These are phyloP conservation scores for Suillus placidus DNA, from an alignment of 768 basidiomycete species.

Conservation along the genomic window DNA sequence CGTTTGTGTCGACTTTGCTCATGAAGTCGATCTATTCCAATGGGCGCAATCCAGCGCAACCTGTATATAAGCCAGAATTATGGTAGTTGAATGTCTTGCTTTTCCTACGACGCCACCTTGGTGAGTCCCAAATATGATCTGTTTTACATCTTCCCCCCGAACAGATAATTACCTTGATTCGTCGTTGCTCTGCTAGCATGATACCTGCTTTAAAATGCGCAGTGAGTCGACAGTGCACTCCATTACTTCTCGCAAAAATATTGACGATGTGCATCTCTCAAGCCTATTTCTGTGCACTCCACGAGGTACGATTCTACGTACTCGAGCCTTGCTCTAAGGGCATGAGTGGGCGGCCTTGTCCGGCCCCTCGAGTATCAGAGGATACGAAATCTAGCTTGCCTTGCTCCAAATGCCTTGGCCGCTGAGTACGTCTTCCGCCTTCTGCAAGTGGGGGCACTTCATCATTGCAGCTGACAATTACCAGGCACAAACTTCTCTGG, in stretches of 20 bases:
- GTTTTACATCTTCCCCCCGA: not conserved
- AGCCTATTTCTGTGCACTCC: slow-evolving; percentile 10
- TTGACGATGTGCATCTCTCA: slow-evolving; percentile 5
- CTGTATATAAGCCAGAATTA: not conserved
- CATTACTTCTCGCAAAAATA: not conserved
- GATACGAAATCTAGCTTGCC: not conserved
- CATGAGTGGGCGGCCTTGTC: not conserved
- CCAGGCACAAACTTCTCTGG: not conserved
- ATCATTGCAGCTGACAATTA: not conserved
- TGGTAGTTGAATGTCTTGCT: not conserved
- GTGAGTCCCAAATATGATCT: not conserved
- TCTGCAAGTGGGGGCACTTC: not conserved
- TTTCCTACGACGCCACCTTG: not conserved
- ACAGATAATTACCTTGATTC: not conserved
- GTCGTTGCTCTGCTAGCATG: not conserved
- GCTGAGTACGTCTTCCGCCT: slow-evolving; percentile 11
- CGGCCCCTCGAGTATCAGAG: accelerated
- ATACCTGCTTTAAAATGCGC: not conserved
- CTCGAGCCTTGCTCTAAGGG: slow-evolving; percentile 1
- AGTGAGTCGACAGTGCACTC: not conserved
- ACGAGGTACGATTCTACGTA: slow-evolving; percentile 9
- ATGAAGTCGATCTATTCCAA: not conserved
- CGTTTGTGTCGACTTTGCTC: not conserved
- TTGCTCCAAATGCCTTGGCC: slow-evolving; percentile 14
- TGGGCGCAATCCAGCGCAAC: not conserved